Base-by-base conservation (phyloP, 2,329 filamentous ascomycete genomes). In the Exophiala xenobiotica region DNA sequence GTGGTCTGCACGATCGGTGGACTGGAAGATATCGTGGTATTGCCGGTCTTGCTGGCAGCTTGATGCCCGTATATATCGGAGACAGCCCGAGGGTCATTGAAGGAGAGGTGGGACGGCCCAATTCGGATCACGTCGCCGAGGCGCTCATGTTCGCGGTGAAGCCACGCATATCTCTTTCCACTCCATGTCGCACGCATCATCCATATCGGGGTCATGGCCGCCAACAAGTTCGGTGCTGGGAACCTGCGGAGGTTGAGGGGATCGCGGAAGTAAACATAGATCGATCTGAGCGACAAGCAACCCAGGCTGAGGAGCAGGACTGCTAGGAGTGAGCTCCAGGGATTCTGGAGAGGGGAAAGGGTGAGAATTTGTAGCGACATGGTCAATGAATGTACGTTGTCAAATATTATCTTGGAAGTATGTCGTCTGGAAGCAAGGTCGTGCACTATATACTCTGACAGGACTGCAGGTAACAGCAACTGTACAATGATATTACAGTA, bases 101-200 rank as follows among this genome's bases (percentile, higher is more conserved):
- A 43, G 11, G 38, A 35, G 6, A 49, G 18, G 8, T 39, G 24
- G 33, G 12, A 7, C 6, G 46, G 46, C 3, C 38, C 38, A 22
- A 49, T 27, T 8, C 46, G 46, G 26, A 49, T 35, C 6, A 49
- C 18, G n/a, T n/a, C n/a, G 18, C 35, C 35, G 35, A 38, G 35
- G n/a, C 18, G n/a, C n/a, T 38, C n/a, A 38, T 38, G 35, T 18
- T 16, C 6, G 5, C 35, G 8, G 35, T 38, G 35, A 19, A 38
- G n/a, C 14, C n/a, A 16, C 5, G 35, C 14, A 16, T n/a, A 38
- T 18, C 35, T 38, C 35, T 16, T 14, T 38, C 18, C n/a, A 38
- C 18, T 38, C 35, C 35, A 38, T 6, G 35, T 38, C 18, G n/a
- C 35, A 16, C 18, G n/a, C 35, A 38, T 18, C 18, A 38, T n/a